Base-by-base conservation (phyloP, 176 grass and related monocot species). In the Lolium perenne region DNA sequence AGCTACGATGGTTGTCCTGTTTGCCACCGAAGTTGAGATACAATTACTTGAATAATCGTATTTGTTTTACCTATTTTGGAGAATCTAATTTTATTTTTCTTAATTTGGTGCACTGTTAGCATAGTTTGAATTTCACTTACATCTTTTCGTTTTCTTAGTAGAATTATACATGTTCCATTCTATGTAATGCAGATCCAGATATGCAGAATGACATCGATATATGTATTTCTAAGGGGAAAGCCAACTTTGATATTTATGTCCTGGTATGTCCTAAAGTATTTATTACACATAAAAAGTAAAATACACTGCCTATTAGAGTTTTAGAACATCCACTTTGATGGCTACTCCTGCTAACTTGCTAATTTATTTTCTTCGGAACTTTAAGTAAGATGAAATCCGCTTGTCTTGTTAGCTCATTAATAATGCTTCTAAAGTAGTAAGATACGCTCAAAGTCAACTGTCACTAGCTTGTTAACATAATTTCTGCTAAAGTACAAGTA, bases 141-240 rank as follows among this genome's bases (percentile, higher is more conserved):
- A 61, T 57, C 66, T 23, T 14, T 55, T 73, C 0, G 12, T 46
- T 90, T 88, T 25, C 21, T 18, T 71, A 25, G 12, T 71, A 38
- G 8, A 79, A 83, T 72, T 75, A 84, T 61, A 8, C 38, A 83
- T 49, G 72, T 87, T 87, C 43, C 50, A n/a, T 89, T 38, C 8
- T 72, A 23, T 40, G 58, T 88, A 86, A 23, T 86, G 81, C 91
- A 98, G 96, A 98, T 88, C 65, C 76, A 53, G 92, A 94, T 25
- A 91, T 95, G 93, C 91, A 94, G 88, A 85, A 67, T 72, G 82
- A 82, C 6, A 88, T 95, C 55, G 86, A 95, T 91, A 22, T 29
- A 21, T 86, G 51, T 80, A 85, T 89, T 80, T 94, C 84, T 3
- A 85, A 49, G 56, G 93, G 96, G 47, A 89, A 25, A 62, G 92